Conservation (phyloP, 257 asterid genomes). For the Cruciata laevipes region DNA sequence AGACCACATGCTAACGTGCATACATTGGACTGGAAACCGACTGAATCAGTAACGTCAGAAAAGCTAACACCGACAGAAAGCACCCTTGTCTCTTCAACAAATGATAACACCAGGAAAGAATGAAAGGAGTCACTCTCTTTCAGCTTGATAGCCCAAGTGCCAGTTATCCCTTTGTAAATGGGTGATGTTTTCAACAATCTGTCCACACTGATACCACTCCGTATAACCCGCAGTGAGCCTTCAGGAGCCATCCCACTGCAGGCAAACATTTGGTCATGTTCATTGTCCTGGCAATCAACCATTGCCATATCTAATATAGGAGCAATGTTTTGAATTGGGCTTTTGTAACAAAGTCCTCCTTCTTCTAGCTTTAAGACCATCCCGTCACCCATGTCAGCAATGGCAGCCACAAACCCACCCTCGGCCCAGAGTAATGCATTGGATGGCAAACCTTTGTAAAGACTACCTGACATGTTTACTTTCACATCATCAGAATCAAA, state of each 20-base stretch:
- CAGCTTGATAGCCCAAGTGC: conserved; percentile 84
- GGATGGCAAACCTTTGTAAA: conserved; percentile 65
- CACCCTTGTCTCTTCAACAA: conserved; percentile 95
- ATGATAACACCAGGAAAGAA: conserved; percentile 85
- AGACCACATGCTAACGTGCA: conserved; percentile 96
- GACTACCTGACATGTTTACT: conserved; percentile 73
- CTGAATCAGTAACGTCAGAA: conserved; percentile 84
- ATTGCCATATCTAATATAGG: conserved; percentile 90
- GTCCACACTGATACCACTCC: conserved; percentile 91
- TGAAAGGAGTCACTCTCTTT: conserved; percentile 62
- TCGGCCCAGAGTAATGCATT: conserved; percentile 82
- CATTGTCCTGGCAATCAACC: conserved; percentile 73
- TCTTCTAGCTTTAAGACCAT: conserved; percentile 76
- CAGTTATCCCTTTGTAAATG: conserved; percentile 83
- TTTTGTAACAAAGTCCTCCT: conserved; percentile 51
- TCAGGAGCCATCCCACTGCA: conserved; percentile 97
- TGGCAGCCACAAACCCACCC: conserved; percentile 74
- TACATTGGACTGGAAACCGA: conserved; percentile 78
- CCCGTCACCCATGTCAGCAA: conserved; percentile 94
- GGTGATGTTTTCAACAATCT: conserved; percentile 87
- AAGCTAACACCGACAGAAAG: conserved; percentile 94
- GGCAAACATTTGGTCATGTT: conserved; percentile 90
- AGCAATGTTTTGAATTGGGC: conserved; percentile 84
- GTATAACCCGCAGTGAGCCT: conserved; percentile 79
- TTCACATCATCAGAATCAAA: conserved; percentile 59